Percentiles rank a stretch among this genome's conserved stretches.
These are phyloP conservation scores for Lagenidium giganteum DNA, from an alignment of 352 stramenopile genomes.

Conservation along the genomic window DNA sequence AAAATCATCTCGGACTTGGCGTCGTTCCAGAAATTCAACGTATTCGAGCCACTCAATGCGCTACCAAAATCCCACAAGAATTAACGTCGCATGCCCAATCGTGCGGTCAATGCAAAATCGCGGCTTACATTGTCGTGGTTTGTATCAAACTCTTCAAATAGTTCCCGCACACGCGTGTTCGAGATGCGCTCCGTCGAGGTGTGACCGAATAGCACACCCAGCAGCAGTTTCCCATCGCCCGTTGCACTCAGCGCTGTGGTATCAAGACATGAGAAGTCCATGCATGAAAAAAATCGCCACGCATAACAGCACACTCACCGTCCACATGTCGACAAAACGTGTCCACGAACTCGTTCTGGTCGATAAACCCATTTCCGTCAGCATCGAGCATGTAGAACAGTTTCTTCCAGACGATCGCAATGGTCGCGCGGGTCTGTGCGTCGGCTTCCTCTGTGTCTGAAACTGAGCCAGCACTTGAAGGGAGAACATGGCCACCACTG, in stretches of 20 bases:
- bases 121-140: conserved; percentile 39
- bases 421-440: no score
- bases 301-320: conserved; percentile 13
- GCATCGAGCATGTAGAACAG: conserved; percentile 62
- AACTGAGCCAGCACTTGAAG: no score
- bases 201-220: conserved; percentile 25
- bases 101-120: neutral
- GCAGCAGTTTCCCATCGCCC: conserved; percentile 31
- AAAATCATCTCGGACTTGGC: neutral
- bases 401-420: conserved; percentile 50
- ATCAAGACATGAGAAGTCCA: neutral
- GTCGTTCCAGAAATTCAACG: conserved; percentile 29
- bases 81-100: neutral
- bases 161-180: conserved; percentile 15
- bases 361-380: conserved; percentile 48
- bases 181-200: neutral
- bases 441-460: no score
- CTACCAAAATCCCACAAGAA: conserved; percentile 1
- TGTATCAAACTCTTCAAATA: conserved; percentile 47
- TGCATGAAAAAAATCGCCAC: neutral
- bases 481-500: no score
- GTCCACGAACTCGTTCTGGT: conserved; percentile 46
- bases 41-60: conserved; percentile 57
- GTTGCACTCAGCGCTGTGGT: conserved; percentile 29
- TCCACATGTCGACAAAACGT: conserved; percentile 32